These are phyloP conservation scores for Fusarium lyarnte DNA, from an alignment of 2,329 filamentous ascomycete species.

Conservation along the genomic window DNA sequence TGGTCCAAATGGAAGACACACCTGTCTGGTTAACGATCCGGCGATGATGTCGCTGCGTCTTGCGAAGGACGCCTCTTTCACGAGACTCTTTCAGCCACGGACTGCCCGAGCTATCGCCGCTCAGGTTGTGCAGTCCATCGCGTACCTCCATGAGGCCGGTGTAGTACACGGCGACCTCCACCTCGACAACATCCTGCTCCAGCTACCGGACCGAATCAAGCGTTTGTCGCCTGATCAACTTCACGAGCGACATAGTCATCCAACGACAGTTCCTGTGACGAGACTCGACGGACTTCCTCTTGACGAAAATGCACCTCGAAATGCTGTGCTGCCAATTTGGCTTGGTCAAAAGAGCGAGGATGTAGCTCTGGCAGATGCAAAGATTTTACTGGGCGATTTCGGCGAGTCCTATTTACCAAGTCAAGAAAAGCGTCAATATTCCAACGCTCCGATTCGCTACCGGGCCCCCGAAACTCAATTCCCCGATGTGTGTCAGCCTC, in stretches of 20 bases:
- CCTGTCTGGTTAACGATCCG: constrained; percentile 37
- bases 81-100: constrained; percentile 26
- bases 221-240: constrained; percentile 25
- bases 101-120: constrained; percentile 37
- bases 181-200: constrained; percentile 35
- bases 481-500: constrained; percentile 25
- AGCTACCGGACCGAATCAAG: constrained; percentile 32
- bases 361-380: constrained; percentile 26
- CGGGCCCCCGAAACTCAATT: constrained; percentile 36
- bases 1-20: constrained; percentile 36
- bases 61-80: constrained; percentile 33
- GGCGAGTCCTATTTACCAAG: constrained; percentile 33
- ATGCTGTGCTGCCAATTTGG: constrained; percentile 36
- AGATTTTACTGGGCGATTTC: constrained; percentile 34
- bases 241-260: constrained; percentile 21
- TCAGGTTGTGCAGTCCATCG: constrained; percentile 30
- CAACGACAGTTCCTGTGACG: constrained; percentile 31
- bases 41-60: constrained; percentile 38
- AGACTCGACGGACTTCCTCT: constrained; percentile 33
- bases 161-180: constrained; percentile 39
- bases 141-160: constrained; percentile 33
- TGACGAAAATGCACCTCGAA: constrained; percentile 26
- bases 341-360: constrained; percentile 34
- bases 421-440: constrained; percentile 28
- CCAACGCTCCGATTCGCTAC: constrained; percentile 30